These are phyloP conservation scores for Tulasnella calospora DNA, from an alignment of 768 basidiomycete species.

Conservation along the genomic window DNA sequence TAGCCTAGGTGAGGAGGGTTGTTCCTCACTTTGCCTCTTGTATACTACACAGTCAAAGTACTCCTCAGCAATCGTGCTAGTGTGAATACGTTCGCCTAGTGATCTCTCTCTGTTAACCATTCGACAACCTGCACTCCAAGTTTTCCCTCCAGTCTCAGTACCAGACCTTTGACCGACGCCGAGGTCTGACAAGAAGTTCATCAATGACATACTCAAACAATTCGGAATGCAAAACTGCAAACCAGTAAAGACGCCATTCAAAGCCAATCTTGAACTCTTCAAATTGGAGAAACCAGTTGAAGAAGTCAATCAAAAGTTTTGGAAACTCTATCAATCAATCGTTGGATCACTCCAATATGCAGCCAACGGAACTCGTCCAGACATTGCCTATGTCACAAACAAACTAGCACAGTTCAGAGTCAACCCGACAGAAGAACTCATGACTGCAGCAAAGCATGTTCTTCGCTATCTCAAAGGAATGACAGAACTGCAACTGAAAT, in stretches of 20 bases:
- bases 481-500: neutral
- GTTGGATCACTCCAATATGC: slow-evolving; percentile 30
- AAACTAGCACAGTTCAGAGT: slow-evolving; percentile 31
- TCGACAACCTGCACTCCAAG: too few species aligned
- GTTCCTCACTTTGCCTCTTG: too few species aligned
- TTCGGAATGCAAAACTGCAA: slow-evolving; percentile 4
- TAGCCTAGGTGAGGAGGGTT: too few species aligned
- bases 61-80: too few species aligned
- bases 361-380: slow-evolving; percentile 29
- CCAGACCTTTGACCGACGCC: too few species aligned
- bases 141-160: too few species aligned
- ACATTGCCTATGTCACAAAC: slow-evolving; percentile 35
- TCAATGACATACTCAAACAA: neutral
- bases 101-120: too few species aligned
- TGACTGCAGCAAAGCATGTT: slow-evolving; percentile 30
- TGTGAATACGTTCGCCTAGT: too few species aligned
- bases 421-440: slow-evolving; percentile 26
- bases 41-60: too few species aligned
- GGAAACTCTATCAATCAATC: neutral
- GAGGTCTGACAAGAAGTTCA: too few species aligned
- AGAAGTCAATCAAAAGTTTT: too few species aligned
- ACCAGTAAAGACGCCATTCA: neutral
- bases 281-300: neutral
- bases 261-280: neutral
- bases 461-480: slow-evolving; percentile 29